Conservation (phyloP, 176 grass and related monocot genomes). For the Chloris gayana region DNA sequence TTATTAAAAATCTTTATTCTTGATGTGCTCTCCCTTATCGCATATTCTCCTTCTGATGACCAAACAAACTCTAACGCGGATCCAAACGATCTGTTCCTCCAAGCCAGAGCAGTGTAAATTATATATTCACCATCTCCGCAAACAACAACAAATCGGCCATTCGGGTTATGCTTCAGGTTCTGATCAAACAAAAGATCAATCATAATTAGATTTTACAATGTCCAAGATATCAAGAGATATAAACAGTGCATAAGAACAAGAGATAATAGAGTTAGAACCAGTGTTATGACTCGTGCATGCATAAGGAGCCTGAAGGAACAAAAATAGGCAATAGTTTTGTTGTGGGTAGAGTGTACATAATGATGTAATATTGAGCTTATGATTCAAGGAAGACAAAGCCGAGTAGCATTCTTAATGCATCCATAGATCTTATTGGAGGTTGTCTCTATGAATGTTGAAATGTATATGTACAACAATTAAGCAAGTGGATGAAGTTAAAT, state of each 20-base stretch:
- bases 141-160: conserved; percentile 95
- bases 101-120: conserved; percentile 94
- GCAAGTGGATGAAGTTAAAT: conserved; percentile 9
- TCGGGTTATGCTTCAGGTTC: conserved; percentile 98
- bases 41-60: conserved; percentile 97
- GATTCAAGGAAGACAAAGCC: conserved; percentile 11
- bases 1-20: conserved; percentile 92
- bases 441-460: neutral
- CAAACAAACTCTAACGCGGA: conserved; percentile 91
- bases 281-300: neutral
- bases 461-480: conserved; percentile 8
- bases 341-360: too few species aligned
- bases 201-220: conserved; percentile 30
- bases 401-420: neutral
- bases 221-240: neutral
- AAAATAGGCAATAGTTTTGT: neutral
- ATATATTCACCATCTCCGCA: conserved; percentile 99
- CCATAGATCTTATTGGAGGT: conserved; percentile 1
- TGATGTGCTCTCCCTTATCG: conserved; percentile 91
- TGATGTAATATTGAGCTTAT: neutral
- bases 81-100: conserved; percentile 99
- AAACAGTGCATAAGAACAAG: neutral
- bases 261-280: neutral
- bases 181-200: conserved; percentile 47
- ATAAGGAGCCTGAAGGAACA: conserved; percentile 12